Percentiles rank a stretch among this genome's conserved stretches.
phyloP scores from a whole-genome alignment of 495 filamentous ascomycete genomes.

The Bombardia bombarda region DNA sequence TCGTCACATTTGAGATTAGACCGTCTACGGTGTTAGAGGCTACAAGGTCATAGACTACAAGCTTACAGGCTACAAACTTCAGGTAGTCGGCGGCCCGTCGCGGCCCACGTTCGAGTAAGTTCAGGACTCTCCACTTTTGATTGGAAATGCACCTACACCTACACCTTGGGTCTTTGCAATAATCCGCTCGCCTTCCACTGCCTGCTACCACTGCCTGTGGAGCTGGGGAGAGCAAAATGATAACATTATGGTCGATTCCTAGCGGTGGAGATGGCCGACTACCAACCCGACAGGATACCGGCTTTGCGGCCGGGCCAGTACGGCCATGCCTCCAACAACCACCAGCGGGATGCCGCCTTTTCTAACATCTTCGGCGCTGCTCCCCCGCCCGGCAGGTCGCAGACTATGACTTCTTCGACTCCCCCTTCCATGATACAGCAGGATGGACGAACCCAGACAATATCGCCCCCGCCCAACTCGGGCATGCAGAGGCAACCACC shows the following conservation, averaged over 20 bases:
- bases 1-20: too few relatives aligned
- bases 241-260: too few relatives aligned
- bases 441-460: constrained; percentile 73
- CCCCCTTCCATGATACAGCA: constrained; percentile 36
- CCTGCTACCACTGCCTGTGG: not conserved
- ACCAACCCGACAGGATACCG: constrained; percentile 69
- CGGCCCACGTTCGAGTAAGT: constrained; percentile 19
- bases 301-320: constrained; percentile 51
- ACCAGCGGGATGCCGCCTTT: constrained; percentile 90
- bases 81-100: constrained; percentile 13
- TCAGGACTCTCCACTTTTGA: constrained; percentile 20
- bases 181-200: not conserved
- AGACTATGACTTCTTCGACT: constrained; percentile 69
- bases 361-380: constrained; percentile 91
- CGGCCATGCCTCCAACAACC: constrained; percentile 58
- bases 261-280: constrained; percentile 84
- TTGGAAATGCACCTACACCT: constrained; percentile 11
- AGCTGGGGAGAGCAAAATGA: too few relatives aligned
- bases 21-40: too few relatives aligned
- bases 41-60: too few relatives aligned
- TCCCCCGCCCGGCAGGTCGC: constrained; percentile 78
- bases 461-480: constrained; percentile 57
- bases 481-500: constrained; percentile 53
- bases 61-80: too few relatives aligned
- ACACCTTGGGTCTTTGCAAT: not conserved